phyloP scores from a whole-genome alignment of 73 alveolate species.

The Paramecium tetraurelia region DNA sequence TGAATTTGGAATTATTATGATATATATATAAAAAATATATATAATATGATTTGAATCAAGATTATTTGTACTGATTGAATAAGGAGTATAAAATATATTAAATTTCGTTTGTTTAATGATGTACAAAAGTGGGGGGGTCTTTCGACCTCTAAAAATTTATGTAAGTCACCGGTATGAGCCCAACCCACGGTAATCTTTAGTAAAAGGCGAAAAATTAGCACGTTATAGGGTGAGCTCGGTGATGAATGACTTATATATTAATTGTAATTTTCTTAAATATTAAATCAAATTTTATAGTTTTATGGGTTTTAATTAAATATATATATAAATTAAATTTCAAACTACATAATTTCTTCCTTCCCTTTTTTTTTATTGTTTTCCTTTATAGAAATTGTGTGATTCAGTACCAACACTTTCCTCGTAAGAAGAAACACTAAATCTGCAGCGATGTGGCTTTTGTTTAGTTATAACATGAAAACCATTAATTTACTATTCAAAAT shows the following conservation, averaged over 20 bases:
- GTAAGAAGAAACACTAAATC: background rate
- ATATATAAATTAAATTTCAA: background rate
- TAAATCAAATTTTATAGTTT: slow-evolving; percentile 2
- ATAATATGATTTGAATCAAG: background rate
- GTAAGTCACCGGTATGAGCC: slow-evolving; percentile 75
- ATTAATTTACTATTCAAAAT: background rate
- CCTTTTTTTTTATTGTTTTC: background rate
- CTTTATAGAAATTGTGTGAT: background rate
- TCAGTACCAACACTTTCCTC: background rate
- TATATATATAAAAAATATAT: background rate
- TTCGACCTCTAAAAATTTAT: slow-evolving; percentile 64
- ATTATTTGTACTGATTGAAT: background rate
- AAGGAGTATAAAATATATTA: background rate
- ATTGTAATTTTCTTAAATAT: slow-evolving; percentile 23
- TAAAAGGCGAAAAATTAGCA: slow-evolving; percentile 99
- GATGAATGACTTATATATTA: slow-evolving; percentile 64
- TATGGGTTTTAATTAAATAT: slow-evolving; percentile 65
- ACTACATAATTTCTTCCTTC: background rate
- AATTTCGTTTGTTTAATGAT: slow-evolving; percentile 29
- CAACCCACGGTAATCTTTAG: slow-evolving; percentile 99
- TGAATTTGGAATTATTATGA: slow-evolving; percentile 30
- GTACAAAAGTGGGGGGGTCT: slow-evolving; percentile 43
- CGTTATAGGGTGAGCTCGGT: slow-evolving; percentile 95
- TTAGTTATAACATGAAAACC: background rate
- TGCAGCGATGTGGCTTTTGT: background rate